phyloP scores from a whole-genome alignment of 2,329 filamentous ascomycete genomes.

The Grosmannia penicillata region DNA sequence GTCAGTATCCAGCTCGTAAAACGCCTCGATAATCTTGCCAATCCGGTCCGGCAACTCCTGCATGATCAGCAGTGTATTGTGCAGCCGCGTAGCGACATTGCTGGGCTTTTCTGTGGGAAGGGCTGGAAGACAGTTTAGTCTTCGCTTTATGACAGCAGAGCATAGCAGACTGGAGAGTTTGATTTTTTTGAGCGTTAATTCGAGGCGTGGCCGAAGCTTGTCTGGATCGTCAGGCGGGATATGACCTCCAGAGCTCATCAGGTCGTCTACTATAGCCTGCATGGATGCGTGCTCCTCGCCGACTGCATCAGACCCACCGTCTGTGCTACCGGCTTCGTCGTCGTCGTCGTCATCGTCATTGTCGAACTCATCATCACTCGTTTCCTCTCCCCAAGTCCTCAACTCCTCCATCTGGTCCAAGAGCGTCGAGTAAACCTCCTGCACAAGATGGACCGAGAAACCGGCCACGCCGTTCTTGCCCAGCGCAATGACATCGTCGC shows the following conservation, averaged over 20 bases:
- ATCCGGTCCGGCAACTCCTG: slow-evolving; percentile 49
- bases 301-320: no score
- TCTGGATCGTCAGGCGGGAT: slow-evolving; percentile 52
- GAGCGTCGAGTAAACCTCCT: slow-evolving; percentile 59
- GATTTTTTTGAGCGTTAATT: slow-evolving; percentile 46
- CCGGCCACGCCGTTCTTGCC: slow-evolving; percentile 54
- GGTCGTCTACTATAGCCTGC: slow-evolving; percentile 49
- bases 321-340: slow-evolving; percentile 26
- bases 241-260: slow-evolving; percentile 47
- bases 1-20: slow-evolving; percentile 52
- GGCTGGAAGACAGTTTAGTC: slow-evolving; percentile 43
- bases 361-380: slow-evolving; percentile 39
- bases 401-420: slow-evolving; percentile 76
- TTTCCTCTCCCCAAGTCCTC: slow-evolving; percentile 72
- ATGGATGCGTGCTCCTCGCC: slow-evolving; percentile 23
- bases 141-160: slow-evolving; percentile 52
- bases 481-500: slow-evolving; percentile 55
- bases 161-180: slow-evolving; percentile 56
- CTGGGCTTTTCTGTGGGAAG: slow-evolving; percentile 18
- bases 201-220: slow-evolving; percentile 49
- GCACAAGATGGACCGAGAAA: slow-evolving; percentile 54
- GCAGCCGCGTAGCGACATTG: slow-evolving; percentile 27
- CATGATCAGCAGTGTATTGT: slow-evolving; percentile 41
- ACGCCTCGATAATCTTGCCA: slow-evolving; percentile 54
- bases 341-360: slow-evolving; percentile 26